Evolutionary conservation across 1,139 yeast genomes (phyloP).

Genomic region (Protomyces macrosporus): DNA sequence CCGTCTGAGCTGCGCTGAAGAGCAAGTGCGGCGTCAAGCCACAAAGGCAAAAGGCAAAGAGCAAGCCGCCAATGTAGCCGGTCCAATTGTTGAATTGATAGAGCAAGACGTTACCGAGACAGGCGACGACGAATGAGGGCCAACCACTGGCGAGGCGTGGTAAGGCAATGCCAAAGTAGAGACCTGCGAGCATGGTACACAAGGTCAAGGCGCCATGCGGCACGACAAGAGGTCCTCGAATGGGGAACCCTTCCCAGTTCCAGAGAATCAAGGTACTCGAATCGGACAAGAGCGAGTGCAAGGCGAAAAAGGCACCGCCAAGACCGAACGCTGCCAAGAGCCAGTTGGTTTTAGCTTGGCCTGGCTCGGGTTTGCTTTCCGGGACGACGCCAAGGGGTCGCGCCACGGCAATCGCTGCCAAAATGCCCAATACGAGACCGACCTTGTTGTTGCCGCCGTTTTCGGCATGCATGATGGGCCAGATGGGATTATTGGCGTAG

Average conservation of each 20-base stretch:
- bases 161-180: slow-evolving; percentile 43
- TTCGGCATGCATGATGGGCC: slow-evolving; percentile 86
- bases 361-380: background rate
- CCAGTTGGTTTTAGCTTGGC: background rate
- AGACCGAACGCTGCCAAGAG: slow-evolving; percentile 59
- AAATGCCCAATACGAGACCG: slow-evolving; percentile 64
- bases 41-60: slow-evolving; percentile 55
- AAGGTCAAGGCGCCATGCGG: slow-evolving; percentile 73
- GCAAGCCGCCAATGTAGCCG: slow-evolving; percentile 75
- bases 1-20: slow-evolving; percentile 42
- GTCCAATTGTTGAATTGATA: slow-evolving; percentile 62
- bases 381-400: background rate
- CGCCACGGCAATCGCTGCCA: slow-evolving; percentile 45
- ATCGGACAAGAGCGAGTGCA: slow-evolving; percentile 73
- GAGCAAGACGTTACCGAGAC: slow-evolving; percentile 49
- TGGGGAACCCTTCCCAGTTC: slow-evolving; percentile 93
- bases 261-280: slow-evolving; percentile 79
- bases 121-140: slow-evolving; percentile 42
- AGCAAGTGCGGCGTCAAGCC: slow-evolving; percentile 30
- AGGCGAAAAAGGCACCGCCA: slow-evolving; percentile 68
- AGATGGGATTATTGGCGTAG: slow-evolving; percentile 84
- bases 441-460: slow-evolving; percentile 81
- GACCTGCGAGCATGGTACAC: slow-evolving; percentile 56
- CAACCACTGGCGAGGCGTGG: slow-evolving; percentile 33
- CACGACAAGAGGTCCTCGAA: slow-evolving; percentile 79